Conservation (phyloP, 192 early-diverging fungal genomes). For the Coemansia sp. region DNA sequence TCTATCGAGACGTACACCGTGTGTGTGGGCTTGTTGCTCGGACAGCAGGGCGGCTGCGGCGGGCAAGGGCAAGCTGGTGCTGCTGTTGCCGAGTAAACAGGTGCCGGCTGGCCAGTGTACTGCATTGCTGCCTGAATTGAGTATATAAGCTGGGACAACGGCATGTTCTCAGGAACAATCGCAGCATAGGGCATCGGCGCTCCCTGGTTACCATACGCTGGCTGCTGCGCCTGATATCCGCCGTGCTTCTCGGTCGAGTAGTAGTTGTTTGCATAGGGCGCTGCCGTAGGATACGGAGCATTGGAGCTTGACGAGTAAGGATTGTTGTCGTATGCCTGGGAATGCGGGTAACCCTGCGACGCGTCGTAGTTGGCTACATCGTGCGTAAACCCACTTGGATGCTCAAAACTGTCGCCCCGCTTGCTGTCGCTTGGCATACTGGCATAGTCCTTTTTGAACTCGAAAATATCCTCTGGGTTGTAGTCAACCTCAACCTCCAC, state of each 20-base stretch:
- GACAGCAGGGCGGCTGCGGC: background rate
- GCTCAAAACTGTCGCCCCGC: constrained; percentile 19
- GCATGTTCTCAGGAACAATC: constrained; percentile 34
- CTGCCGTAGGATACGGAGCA: constrained; percentile 4
- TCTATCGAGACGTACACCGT: constrained; percentile 45
- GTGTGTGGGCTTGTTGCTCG: constrained; percentile 21
- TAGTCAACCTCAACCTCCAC: constrained; percentile 31
- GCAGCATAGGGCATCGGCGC: constrained; percentile 18
- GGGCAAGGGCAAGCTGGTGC: constrained; percentile 11
- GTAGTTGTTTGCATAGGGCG: constrained; percentile 2
- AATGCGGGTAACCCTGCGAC: constrained; percentile 26
- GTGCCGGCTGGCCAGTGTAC: constrained; percentile 9
- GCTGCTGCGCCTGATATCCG: constrained; percentile 2
- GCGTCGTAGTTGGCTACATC: constrained; percentile 34
- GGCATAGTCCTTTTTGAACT: constrained; percentile 16
- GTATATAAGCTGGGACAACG: constrained; percentile 39
- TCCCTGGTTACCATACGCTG: background rate
- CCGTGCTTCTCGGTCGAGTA: background rate
- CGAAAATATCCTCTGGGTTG: constrained; percentile 23
- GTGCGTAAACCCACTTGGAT: constrained; percentile 34
- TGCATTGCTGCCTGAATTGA: constrained; percentile 31
- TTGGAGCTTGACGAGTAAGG: background rate
- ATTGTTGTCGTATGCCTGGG: background rate
- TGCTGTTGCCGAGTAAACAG: background rate
- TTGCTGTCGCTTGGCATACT: background rate